Base-by-base conservation (phyloP, 768 basidiomycete genomes). In the Termitomyces sp. region DNA sequence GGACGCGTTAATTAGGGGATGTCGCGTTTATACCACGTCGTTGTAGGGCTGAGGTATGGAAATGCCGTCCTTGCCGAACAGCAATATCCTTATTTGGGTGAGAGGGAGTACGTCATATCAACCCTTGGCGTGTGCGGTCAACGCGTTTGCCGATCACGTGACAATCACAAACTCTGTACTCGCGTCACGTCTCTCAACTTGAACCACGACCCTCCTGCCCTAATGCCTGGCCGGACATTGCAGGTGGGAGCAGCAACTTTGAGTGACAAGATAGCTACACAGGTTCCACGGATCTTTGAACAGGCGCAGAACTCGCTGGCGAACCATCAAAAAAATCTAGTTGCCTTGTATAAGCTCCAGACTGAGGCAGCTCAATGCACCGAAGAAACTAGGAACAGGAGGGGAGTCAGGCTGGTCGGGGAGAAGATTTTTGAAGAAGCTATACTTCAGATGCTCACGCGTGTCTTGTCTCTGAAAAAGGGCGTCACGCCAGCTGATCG, bases 281-380 rank as follows among this genome's bases (percentile, higher is more conserved):
- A 44, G 9, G 31, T 90, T 19, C 80, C 83, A 19, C 83, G 80
- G 34, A 90, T 94, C 43, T 91, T 95, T 59, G 84, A 89, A 29
- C 90, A 96, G 71, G 89, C 79, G 0, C 92, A 95, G 68, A 73
- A 68, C 7, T 83, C 87, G 0, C 70, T 78, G 14, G 85, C 90
- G 9, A 94, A 92, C 68, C 95, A 98, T 70, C 85, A 87, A 59
- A 97, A 97, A 78, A 96, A 97, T 72, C 76, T 87, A 50, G 86
- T 92, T 41, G 84, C 85, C 0, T 80, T 97, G 3, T 78, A 91
- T 76, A 92, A 92, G 69, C 71, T 95, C 41, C 92, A 95, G 56
- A 55, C 72, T 4, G 79, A 88, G 53, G 87, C 86, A 10, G 83
- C 86, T 1, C 63, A 73, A 14, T 73, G 77, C 62, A 82, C 75